phyloP scores from a whole-genome alignment of 140 eudicot genomes.

The Ambrosia hybrid region DNA sequence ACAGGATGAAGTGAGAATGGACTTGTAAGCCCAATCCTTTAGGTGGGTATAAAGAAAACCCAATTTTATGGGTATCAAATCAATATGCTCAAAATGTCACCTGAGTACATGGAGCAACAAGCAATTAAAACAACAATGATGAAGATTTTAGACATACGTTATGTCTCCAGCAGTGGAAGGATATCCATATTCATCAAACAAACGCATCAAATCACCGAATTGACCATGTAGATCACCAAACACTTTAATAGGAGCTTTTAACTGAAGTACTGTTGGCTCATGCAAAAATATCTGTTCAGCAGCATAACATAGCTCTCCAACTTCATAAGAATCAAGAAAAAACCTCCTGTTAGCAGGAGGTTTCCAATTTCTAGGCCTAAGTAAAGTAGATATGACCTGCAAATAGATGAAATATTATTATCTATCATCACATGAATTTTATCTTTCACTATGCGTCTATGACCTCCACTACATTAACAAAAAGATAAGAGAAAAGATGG shows the following conservation, averaged over 20 bases:
- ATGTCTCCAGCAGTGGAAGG: too few relatives aligned
- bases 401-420: constrained; percentile 19
- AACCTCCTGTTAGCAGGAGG: constrained; percentile 82
- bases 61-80: too few relatives aligned
- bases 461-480: too few relatives aligned
- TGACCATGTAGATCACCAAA: constrained; percentile 99
- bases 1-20: too few relatives aligned
- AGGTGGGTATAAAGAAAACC: too few relatives aligned
- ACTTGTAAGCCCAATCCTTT: too few relatives aligned
- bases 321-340: constrained; percentile 89
- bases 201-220: constrained; percentile 44
- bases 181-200: too few relatives aligned
- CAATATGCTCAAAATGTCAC: too few relatives aligned
- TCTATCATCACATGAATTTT: not conserved
- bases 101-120: too few relatives aligned
- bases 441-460: not conserved
- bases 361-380: constrained; percentile 92
- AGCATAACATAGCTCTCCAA: constrained; percentile 93
- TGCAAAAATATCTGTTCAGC: constrained; percentile 96
- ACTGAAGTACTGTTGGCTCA: constrained; percentile 89
- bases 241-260: constrained; percentile 93
- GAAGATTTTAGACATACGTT: too few relatives aligned
- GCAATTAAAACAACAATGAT: too few relatives aligned
- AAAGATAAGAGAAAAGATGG: too few relatives aligned
- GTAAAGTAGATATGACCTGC: constrained; percentile 80